phyloP scores from a whole-genome alignment of 345 rosid genomes.

The Salix caprea region DNA sequence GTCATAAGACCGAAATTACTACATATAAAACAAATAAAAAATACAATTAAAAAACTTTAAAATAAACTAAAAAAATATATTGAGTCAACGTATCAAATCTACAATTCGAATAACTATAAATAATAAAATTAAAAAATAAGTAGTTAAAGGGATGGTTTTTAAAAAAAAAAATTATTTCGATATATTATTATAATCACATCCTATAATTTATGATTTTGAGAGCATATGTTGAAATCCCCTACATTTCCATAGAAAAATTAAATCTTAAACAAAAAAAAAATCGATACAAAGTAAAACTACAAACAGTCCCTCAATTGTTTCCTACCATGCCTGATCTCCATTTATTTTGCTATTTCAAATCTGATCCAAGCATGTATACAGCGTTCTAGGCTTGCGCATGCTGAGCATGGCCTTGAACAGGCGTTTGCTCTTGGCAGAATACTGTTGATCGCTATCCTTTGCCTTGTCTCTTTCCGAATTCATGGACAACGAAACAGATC shows the following conservation, averaged over 20 bases:
- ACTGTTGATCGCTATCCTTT: slow-evolving; percentile 27
- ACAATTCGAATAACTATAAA: no score
- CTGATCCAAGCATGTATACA: slow-evolving; percentile 33
- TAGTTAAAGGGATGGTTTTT: no score
- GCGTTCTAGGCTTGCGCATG: slow-evolving; percentile 47
- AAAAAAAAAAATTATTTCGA: no score
- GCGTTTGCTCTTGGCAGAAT: slow-evolving; percentile 50
- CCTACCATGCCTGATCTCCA: slow-evolving; percentile 2
- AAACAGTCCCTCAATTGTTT: background rate
- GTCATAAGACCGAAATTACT: no score
- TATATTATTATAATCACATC: background rate
- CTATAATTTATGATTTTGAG: background rate
- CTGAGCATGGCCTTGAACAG: slow-evolving; percentile 66
- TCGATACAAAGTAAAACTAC: background rate
- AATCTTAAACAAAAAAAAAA: background rate
- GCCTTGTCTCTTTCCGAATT: slow-evolving; percentile 27
- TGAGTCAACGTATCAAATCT: no score
- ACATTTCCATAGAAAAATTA: background rate
- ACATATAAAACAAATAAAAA: no score
- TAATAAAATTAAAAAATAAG: no score
- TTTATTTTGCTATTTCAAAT: slow-evolving; percentile 15
- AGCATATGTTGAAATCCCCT: background rate
- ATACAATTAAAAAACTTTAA: no score
- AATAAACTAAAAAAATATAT: no score
- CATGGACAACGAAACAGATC: slow-evolving; percentile 41